Percentiles rank a stretch among this genome's conserved stretches.
These are phyloP conservation scores for Kalanchoe fedtschenkoi DNA, from an alignment of 164 flowering plant genomes.

Conservation along the genomic window DNA sequence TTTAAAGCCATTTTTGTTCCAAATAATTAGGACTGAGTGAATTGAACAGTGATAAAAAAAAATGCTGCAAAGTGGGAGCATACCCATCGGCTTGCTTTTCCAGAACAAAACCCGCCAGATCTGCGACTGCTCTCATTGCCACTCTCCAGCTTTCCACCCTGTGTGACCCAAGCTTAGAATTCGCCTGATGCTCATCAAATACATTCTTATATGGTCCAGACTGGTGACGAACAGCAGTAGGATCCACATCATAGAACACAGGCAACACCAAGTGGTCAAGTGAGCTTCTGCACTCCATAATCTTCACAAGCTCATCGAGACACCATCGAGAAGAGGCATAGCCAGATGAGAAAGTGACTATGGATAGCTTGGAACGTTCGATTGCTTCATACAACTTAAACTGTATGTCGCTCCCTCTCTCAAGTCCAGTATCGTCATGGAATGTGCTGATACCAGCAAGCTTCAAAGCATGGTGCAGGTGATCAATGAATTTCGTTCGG, in stretches of 20 bases:
- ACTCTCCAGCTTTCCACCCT: background rate
- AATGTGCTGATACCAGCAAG: background rate
- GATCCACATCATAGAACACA: background rate
- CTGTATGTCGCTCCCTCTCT: background rate
- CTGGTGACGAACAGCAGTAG: background rate
- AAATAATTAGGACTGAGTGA: too few relatives aligned
- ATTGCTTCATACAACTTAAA: background rate
- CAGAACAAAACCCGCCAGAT: background rate
- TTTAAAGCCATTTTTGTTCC: too few relatives aligned
- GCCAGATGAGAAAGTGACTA: background rate
- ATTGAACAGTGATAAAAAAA: background rate
- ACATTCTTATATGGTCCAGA: background rate
- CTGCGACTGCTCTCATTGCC: background rate
- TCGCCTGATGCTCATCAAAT: background rate
- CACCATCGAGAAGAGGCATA: slow-evolving; percentile 4
- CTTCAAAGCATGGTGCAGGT: background rate
- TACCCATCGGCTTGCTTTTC: background rate
- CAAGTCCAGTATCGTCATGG: background rate
- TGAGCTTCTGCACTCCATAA: background rate
- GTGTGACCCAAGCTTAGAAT: background rate
- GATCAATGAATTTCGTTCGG: background rate
- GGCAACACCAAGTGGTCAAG: background rate
- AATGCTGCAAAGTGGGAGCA: background rate
- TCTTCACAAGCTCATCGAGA: background rate
- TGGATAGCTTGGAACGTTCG: background rate